A percentile compares a stretch with the other conserved stretches of the same genome.
phyloP scores from a whole-genome alignment of 345 rosid species.

The Citrus sp. region DNA sequence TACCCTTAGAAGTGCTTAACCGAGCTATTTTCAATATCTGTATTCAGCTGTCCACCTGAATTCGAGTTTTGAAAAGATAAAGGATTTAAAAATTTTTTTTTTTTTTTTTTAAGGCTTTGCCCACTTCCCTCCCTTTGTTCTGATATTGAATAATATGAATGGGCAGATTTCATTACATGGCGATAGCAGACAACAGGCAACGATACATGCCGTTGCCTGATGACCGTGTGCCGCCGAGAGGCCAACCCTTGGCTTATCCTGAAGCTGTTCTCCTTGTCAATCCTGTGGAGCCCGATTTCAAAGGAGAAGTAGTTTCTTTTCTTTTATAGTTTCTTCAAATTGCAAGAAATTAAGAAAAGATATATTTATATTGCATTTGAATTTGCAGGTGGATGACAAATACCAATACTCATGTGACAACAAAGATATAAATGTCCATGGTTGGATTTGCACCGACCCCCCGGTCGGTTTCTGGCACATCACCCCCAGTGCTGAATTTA shows the following conservation, averaged over 20 bases:
- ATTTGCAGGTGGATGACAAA: constrained; percentile 77
- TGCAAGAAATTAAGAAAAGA: too few species aligned
- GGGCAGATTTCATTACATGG: constrained; percentile 53
- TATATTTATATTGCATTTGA: neutral
- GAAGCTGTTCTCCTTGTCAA: constrained; percentile 56
- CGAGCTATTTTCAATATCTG: too few species aligned
- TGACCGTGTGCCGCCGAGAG: constrained; percentile 39
- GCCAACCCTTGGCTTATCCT: constrained; percentile 39
- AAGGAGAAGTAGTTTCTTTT: constrained; percentile 39
- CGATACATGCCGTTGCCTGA: constrained; percentile 51
- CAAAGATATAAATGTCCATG: constrained; percentile 70
- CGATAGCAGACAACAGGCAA: constrained; percentile 45
- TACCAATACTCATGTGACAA: constrained; percentile 82
- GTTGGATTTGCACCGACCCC: constrained; percentile 74
- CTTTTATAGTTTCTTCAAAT: too few species aligned
- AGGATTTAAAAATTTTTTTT: too few species aligned
- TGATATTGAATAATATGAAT: neutral
- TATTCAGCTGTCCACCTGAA: too few species aligned
- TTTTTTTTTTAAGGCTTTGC: too few species aligned
- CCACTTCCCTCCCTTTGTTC: neutral
- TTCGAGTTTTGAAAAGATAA: too few species aligned
- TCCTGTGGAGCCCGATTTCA: constrained; percentile 40
- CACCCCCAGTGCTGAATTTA: constrained; percentile 84
- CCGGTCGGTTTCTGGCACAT: constrained; percentile 87
- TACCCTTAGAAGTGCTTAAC: too few species aligned